Conservation (phyloP, 108 stramenopile species). For the Craspedostauros australis region DNA sequence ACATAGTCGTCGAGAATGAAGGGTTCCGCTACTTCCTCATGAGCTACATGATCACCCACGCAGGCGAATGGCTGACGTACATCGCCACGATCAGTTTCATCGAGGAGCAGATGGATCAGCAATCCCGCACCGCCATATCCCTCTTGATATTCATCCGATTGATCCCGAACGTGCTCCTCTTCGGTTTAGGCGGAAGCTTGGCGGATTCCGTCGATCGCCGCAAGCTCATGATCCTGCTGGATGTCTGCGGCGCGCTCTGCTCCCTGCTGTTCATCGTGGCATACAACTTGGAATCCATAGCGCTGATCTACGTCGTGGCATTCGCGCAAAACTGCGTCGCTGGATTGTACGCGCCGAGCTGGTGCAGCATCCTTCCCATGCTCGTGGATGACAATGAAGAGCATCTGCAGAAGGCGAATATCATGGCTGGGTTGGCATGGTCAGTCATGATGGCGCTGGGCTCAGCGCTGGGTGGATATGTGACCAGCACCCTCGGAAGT, state of each 20-base stretch:
- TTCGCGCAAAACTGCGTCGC: slow-evolving; percentile 40
- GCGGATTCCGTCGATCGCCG: slow-evolving; percentile 65
- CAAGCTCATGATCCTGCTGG: slow-evolving; percentile 41
- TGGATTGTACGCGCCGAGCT: slow-evolving; percentile 57
- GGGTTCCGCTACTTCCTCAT: slow-evolving; percentile 46
- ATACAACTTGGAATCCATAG: slow-evolving; percentile 33
- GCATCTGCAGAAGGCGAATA: slow-evolving; percentile 55
- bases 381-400: slow-evolving; percentile 40
- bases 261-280: slow-evolving; percentile 44
- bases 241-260: slow-evolving; percentile 38
- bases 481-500: slow-evolving; percentile 40
- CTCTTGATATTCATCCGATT: slow-evolving; percentile 50
- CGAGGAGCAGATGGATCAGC: slow-evolving; percentile 6
- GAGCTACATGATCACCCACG: slow-evolving; percentile 42
- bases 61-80: slow-evolving; percentile 64
- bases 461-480: slow-evolving; percentile 39
- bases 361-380: slow-evolving; percentile 47
- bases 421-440: slow-evolving; percentile 50
- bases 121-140: slow-evolving; percentile 42
- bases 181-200: slow-evolving; percentile 54
- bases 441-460: slow-evolving; percentile 59
- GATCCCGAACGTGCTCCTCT: slow-evolving; percentile 52
- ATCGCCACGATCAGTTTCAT: slow-evolving; percentile 33
- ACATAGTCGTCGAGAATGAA: too few species aligned
- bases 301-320: slow-evolving; percentile 42